These are phyloP conservation scores for Amanita molliuscula DNA, from an alignment of 768 basidiomycete genomes.

Conservation along the genomic window DNA sequence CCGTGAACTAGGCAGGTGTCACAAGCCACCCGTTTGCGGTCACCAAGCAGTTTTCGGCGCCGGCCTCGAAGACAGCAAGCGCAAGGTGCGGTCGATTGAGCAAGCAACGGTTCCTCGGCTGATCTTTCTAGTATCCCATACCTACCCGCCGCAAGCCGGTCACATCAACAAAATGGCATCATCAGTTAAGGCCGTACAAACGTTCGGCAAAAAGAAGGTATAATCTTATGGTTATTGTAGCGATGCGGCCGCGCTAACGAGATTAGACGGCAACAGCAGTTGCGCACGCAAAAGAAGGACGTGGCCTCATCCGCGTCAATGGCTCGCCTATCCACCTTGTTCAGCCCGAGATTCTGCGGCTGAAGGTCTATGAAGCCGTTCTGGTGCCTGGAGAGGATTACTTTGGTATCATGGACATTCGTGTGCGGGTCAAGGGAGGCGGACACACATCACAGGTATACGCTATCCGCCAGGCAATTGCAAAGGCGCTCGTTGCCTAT, in stretches of 20 bases:
- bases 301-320: constrained; percentile 93
- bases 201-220: constrained; percentile 99
- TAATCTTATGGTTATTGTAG: constrained; percentile 15
- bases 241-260: constrained; percentile 6
- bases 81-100: constrained; percentile 22
- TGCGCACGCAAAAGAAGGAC: constrained; percentile 93
- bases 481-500: constrained; percentile 96
- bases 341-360: constrained; percentile 90
- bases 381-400: constrained; percentile 89
- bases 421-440: constrained; percentile 97
- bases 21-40: constrained; percentile 27
- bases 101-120: not conserved
- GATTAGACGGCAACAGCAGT: constrained; percentile 92
- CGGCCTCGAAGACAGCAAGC: constrained; percentile 35
- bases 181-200: constrained; percentile 88
- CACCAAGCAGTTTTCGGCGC: constrained; percentile 23
- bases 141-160: constrained; percentile 16
- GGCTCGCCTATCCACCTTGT: constrained; percentile 94
- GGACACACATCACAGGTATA: constrained; percentile 99
- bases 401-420: constrained; percentile 84
- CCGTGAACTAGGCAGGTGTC: constrained; percentile 30
- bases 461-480: constrained; percentile 97
- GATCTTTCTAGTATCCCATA: constrained; percentile 1
- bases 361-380: constrained; percentile 97
- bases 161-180: constrained; percentile 50